Conservation (phyloP, 768 basidiomycete genomes). For the Tulasnella sp. region DNA sequence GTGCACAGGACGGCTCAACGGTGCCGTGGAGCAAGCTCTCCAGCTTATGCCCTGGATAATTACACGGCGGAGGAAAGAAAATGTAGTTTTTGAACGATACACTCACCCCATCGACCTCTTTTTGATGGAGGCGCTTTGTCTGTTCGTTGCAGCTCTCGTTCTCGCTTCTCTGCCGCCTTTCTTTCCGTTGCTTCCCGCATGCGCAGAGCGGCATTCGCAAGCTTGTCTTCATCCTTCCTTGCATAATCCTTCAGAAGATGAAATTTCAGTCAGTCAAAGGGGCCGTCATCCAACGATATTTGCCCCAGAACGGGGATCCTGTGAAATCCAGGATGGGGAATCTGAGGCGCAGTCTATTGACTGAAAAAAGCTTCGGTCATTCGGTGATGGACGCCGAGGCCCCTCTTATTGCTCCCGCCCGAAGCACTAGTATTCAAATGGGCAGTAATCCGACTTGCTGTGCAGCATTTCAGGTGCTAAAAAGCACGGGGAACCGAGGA, state of each 20-base stretch:
- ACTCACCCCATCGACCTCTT: constrained; percentile 31
- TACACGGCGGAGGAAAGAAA: not conserved
- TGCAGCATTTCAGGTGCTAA: not conserved
- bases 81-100: not conserved
- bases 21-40: too few relatives aligned
- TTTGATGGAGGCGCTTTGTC: constrained; percentile 57
- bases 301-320: not conserved
- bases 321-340: not conserved
- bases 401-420: not conserved
- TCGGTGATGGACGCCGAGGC: not conserved
- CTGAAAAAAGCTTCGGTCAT: not conserved
- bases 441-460: not conserved
- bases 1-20: too few relatives aligned
- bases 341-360: not conserved
- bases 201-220: constrained; percentile 50
- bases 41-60: not conserved
- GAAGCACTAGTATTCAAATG: not conserved
- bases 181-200: constrained; percentile 57
- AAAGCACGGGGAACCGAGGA: not conserved
- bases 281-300: not conserved
- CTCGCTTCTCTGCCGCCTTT: constrained; percentile 63
- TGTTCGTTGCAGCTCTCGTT: constrained; percentile 63
- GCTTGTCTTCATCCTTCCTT: constrained; percentile 46
- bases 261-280: not conserved
- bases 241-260: constrained; percentile 33